Percentiles rank a stretch among this genome's conserved stretches.
Conservation (phyloP, 352 stramenopile species). For the Phytophthora sp. region DNA sequence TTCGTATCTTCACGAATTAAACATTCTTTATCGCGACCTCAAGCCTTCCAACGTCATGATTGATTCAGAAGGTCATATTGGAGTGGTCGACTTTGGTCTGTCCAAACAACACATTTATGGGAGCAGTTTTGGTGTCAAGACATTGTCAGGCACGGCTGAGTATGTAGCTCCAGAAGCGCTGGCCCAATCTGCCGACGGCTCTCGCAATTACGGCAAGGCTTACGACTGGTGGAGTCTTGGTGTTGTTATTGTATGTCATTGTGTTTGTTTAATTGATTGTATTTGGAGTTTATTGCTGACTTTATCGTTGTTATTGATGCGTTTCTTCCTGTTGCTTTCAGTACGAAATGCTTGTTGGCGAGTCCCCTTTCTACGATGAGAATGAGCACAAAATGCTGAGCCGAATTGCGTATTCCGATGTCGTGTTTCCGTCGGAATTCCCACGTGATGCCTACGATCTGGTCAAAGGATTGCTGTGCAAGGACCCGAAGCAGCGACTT, state of each 20-base stretch:
- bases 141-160: conserved; percentile 84
- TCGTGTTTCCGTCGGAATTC: conserved; percentile 80
- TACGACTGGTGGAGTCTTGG: conserved; percentile 92
- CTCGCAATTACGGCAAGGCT: conserved; percentile 86
- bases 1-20: conserved; percentile 89
- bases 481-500: conserved; percentile 73
- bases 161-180: conserved; percentile 89
- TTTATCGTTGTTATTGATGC: background rate
- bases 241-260: conserved; percentile 77
- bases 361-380: conserved; percentile 89
- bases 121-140: conserved; percentile 87
- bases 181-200: conserved; percentile 78
- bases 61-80: conserved; percentile 87
- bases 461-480: conserved; percentile 73
- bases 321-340: conserved; percentile 33
- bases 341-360: conserved; percentile 90
- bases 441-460: conserved; percentile 77
- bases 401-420: conserved; percentile 80
- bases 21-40: conserved; percentile 89
- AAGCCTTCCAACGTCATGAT: conserved; percentile 93
- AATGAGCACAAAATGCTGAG: conserved; percentile 91
- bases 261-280: background rate
- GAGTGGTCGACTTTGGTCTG: conserved; percentile 88
- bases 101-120: conserved; percentile 91
- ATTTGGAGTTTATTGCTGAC: conserved; percentile 2